Base-by-base conservation (phyloP, 2,329 filamentous ascomycete genomes). In the Ceratocystis diversiconidia region DNA sequence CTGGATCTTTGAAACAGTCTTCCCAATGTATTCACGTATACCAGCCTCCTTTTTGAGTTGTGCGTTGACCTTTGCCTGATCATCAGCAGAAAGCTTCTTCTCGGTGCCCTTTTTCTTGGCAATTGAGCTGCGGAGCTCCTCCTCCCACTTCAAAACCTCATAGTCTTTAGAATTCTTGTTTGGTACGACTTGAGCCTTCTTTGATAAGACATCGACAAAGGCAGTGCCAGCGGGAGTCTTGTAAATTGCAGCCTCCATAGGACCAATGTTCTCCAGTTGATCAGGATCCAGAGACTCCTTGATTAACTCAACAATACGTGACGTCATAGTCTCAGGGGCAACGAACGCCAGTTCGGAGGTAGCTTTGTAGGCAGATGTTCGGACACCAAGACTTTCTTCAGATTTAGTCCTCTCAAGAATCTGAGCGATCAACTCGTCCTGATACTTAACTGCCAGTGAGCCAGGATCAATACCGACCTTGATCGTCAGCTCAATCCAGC, bases 121-220 rank as follows among this genome's bases (percentile, higher is more conserved):
- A 50, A 99, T 76, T 71, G 96, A 90, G 48, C 85, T 82, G 66
- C 92, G 82, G 6, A 99, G 80, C 69, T 99, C 94, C 73, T 92
- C 88, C 75, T 99, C 94, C 94, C 95, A 99, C 75, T 96, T 96
- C 50, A 96, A 76, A 1, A 90, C 95, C 71, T 99, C 90, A 71
- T 96, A 96, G 73, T 97, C 94, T 74, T 95, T 96, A 61, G 85
- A 87, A 71, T 90, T 96, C 76, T 96, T 97, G 75, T 91, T 87
- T 2, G 90, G 85, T 1, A 87, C 77, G 68, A 83, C 83, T 67
- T 85, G 84, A 1, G 85, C 79, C 73, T 95, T 95, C 73, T 90
- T 92, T 43, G 88, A 89, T 5, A 99, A 80, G 0, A 97, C 89
- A 75, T 99, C 94, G 22, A 99, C 81, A 71, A 95, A 97, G 15